These are phyloP conservation scores for Globisporangium heterothallicum DNA, from an alignment of 352 stramenopile genomes.

Conservation along the genomic window DNA sequence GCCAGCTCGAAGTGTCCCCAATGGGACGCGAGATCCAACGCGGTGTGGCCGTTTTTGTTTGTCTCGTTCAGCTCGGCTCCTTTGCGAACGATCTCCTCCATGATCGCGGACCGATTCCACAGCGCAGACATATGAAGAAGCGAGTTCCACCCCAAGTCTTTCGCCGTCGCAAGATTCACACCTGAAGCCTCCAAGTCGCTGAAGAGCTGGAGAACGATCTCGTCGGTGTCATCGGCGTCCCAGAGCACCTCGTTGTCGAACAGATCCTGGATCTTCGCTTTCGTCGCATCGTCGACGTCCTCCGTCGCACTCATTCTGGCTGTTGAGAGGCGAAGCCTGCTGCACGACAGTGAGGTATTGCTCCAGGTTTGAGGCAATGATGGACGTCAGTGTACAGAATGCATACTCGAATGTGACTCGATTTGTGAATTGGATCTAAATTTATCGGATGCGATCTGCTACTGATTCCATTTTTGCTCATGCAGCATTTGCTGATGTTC, in stretches of 20 bases:
- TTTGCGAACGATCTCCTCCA: constrained; percentile 41
- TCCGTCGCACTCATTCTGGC: neutral
- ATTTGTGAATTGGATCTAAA: too few species aligned
- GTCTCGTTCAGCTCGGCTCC: constrained; percentile 37
- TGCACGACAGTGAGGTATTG: too few species aligned
- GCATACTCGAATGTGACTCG: too few species aligned
- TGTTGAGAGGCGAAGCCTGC: neutral
- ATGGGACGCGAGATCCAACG: constrained; percentile 49
- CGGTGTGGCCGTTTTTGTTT: constrained; percentile 45
- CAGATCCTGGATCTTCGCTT: constrained; percentile 18
- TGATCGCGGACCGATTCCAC: constrained; percentile 44
- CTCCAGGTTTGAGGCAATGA: too few species aligned
- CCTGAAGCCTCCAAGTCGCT: constrained; percentile 25
- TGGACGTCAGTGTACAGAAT: too few species aligned
- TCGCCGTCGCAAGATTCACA: constrained; percentile 18
- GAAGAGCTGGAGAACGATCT: constrained; percentile 36
- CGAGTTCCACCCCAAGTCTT: constrained; percentile 39
- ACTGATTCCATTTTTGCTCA: neutral
- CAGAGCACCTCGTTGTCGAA: constrained; percentile 58
- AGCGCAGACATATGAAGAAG: constrained; percentile 43
- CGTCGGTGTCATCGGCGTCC: constrained; percentile 50
- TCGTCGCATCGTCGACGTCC: neutral
- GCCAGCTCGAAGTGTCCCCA: constrained; percentile 49
- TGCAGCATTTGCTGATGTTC: constrained; percentile 31
- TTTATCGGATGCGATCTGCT: too few species aligned